These are phyloP conservation scores for Aspergillus panamensis DNA, from an alignment of 495 filamentous ascomycete genomes.

Conservation along the genomic window DNA sequence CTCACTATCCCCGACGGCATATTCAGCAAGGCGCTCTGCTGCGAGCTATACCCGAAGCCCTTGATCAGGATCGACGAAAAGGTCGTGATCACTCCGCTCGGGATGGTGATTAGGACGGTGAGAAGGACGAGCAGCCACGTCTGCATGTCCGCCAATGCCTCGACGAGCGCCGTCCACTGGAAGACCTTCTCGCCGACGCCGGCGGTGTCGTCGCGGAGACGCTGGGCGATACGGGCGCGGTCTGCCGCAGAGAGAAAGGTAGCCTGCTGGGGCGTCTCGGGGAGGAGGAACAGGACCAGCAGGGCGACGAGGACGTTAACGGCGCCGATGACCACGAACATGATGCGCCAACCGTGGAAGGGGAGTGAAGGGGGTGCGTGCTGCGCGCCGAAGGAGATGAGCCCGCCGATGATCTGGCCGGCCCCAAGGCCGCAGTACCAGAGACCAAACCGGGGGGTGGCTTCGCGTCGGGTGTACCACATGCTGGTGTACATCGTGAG, in stretches of 20 bases:
- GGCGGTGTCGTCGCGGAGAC: slow-evolving; percentile 48
- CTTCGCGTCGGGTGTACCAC: slow-evolving; percentile 64
- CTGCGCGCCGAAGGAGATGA: slow-evolving; percentile 61
- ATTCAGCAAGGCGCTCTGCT: slow-evolving; percentile 55
- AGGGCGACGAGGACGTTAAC: slow-evolving; percentile 52
- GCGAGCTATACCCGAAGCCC: slow-evolving; percentile 42
- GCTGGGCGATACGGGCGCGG: slow-evolving; percentile 34
- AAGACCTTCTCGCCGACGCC: slow-evolving; percentile 46
- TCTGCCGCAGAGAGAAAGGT: slow-evolving; percentile 51
- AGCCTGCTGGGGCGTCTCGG: slow-evolving; percentile 50
- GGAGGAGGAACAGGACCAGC: slow-evolving; percentile 49
- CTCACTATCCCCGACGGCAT: slow-evolving; percentile 60
- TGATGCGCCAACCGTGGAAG: slow-evolving; percentile 57
- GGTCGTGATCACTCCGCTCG: slow-evolving; percentile 50
- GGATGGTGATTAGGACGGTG: slow-evolving; percentile 46
- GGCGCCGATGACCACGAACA: slow-evolving; percentile 60
- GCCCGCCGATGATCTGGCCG: slow-evolving; percentile 60
- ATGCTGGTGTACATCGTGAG: slow-evolving; percentile 47
- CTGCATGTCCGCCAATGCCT: slow-evolving; percentile 38
- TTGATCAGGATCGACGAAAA: slow-evolving; percentile 48
- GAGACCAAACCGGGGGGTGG: slow-evolving; percentile 57
- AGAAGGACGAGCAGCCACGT: slow-evolving; percentile 44
- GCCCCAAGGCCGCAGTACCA: slow-evolving; percentile 65
- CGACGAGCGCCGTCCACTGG: slow-evolving; percentile 30
- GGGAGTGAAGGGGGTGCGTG: slow-evolving; percentile 34